phyloP scores from a whole-genome alignment of 495 filamentous ascomycete species.

The Annulohypoxylon nitens region DNA sequence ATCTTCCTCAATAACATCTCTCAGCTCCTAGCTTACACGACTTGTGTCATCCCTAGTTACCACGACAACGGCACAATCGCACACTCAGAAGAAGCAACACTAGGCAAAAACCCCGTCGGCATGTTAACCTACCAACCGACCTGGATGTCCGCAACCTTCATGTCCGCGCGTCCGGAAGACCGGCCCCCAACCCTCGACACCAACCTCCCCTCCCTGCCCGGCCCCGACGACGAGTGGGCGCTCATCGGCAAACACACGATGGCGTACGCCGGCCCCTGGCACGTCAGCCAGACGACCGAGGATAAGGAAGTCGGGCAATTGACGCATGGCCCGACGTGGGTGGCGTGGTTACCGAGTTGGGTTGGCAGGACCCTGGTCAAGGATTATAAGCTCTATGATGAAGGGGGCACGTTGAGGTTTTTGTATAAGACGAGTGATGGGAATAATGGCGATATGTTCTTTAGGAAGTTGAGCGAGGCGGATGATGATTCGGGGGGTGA shows the following conservation, averaged over 20 bases:
- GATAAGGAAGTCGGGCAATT: constrained; percentile 38
- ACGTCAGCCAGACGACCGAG: constrained; percentile 36
- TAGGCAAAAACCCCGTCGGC: constrained; percentile 29
- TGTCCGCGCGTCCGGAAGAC: constrained; percentile 37
- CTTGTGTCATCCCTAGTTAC: no score
- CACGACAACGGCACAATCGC: constrained; percentile 40
- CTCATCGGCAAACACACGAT: constrained; percentile 43
- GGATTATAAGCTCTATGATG: constrained; percentile 38
- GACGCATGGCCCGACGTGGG: constrained; percentile 30
- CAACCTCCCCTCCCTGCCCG: neutral
- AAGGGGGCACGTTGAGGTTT: constrained; percentile 23
- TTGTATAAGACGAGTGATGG: constrained; percentile 23
- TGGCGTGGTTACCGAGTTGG: constrained; percentile 43
- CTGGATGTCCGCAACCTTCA: constrained; percentile 42
- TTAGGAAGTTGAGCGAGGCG: constrained; percentile 1
- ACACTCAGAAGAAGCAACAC: neutral
- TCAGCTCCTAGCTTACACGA: constrained; percentile 11
- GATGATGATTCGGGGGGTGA: neutral
- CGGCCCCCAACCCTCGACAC: constrained; percentile 27
- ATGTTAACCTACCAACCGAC: constrained; percentile 32
- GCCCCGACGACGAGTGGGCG: constrained; percentile 36
- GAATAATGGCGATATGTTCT: constrained; percentile 29
- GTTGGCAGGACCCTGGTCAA: constrained; percentile 35
- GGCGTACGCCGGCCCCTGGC: constrained; percentile 36
- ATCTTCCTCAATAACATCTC: neutral